These are phyloP conservation scores for Dictyostelium intermedium DNA, from an alignment of 78 protist genomes.

Conservation along the genomic window DNA sequence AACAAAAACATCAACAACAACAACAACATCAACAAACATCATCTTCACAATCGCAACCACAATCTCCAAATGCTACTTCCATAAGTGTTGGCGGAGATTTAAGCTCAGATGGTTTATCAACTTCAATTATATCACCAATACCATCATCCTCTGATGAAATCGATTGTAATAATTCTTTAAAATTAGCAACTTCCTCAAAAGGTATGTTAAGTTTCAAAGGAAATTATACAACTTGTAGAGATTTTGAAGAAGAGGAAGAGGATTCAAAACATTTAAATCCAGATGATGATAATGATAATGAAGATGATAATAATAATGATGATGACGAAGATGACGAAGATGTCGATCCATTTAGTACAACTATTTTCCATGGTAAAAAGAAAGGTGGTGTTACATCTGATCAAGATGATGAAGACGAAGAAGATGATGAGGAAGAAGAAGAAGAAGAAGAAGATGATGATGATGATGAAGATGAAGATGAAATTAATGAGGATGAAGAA, in stretches of 20 bases:
- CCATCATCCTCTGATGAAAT: background rate
- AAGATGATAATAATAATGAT: background rate
- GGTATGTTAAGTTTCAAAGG: conserved; percentile 60
- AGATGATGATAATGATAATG: conserved; percentile 2
- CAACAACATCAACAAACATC: background rate
- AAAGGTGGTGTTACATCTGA: background rate
- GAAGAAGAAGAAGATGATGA: background rate
- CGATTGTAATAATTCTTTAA: background rate
- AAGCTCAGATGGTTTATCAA: background rate
- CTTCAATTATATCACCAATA: background rate
- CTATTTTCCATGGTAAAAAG: conserved; percentile 45
- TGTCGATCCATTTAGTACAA: conserved; percentile 63
- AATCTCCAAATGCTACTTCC: background rate
- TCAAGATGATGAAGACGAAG: background rate
- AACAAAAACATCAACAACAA: background rate
- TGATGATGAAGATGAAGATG: background rate
- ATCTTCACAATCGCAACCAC: background rate
- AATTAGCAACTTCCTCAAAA: background rate
- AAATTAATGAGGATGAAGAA: conserved; percentile 27
- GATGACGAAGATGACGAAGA: conserved; percentile 41
- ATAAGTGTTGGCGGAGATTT: background rate
- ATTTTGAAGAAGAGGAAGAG: conserved; percentile 50
- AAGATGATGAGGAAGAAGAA: background rate
- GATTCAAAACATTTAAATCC: background rate
- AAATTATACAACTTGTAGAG: conserved; percentile 37